Conservation (phyloP, 192 early-diverging fungal genomes). For the Coemansia aciculifera region DNA sequence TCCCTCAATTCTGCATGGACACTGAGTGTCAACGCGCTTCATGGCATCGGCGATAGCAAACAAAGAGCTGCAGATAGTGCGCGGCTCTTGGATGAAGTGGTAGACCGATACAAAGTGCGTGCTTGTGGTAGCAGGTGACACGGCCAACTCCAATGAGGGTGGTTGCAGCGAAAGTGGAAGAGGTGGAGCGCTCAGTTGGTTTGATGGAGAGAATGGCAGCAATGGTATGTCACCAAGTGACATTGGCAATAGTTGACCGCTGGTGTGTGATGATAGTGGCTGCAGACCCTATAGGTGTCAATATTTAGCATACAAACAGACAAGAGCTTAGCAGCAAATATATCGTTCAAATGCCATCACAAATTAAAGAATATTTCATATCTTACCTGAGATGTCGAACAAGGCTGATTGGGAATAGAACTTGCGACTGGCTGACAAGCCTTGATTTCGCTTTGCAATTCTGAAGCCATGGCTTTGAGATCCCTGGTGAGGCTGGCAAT, state of each 20-base stretch:
- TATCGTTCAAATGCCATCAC: background rate
- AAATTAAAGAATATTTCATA: background rate
- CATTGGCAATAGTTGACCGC: slow-evolving; percentile 9
- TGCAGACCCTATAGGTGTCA: background rate
- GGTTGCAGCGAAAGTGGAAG: background rate
- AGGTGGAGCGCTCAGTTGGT: background rate
- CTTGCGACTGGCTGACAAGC: background rate
- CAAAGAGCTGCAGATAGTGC: slow-evolving; percentile 21
- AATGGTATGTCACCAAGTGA: background rate
- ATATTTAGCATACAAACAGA: background rate
- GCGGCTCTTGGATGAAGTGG: slow-evolving; percentile 12
- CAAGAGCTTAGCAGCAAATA: background rate
- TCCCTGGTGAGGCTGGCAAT: background rate
- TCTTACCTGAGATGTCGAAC: background rate
- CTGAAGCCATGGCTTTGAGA: background rate
- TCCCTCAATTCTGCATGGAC: slow-evolving; percentile 3
- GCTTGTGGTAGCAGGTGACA: background rate
- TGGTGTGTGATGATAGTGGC: background rate
- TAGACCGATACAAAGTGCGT: slow-evolving; percentile 8
- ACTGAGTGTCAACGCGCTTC: slow-evolving; percentile 25
- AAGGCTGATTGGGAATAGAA: background rate
- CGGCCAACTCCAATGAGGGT: background rate
- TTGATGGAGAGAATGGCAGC: background rate
- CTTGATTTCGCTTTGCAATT: background rate
- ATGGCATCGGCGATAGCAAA: slow-evolving; percentile 36